Percentiles rank a stretch among this genome's conserved stretches.
phyloP scores from a whole-genome alignment of 108 stramenopile genomes.

The Skeletonema menzelii region DNA sequence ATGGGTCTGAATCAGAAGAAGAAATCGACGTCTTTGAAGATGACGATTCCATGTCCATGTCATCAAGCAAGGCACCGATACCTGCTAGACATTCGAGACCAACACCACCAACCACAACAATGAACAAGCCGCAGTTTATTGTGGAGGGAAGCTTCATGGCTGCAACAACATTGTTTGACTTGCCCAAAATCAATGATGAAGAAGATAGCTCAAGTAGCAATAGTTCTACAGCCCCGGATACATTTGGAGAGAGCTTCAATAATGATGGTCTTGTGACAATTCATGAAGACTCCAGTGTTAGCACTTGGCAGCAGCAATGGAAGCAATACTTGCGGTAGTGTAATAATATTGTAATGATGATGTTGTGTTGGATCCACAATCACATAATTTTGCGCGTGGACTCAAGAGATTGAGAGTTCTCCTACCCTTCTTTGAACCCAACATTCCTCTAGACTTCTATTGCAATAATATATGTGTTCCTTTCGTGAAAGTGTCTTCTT shows the following conservation, averaged over 20 bases:
- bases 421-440: no score
- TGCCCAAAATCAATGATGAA: not conserved
- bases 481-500: not conserved
- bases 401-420: not conserved
- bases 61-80: not conserved
- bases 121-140: not conserved
- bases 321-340: not conserved
- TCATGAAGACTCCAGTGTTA: constrained; percentile 33
- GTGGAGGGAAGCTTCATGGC: constrained; percentile 15
- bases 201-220: constrained; percentile 16
- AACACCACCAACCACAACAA: not conserved
- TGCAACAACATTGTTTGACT: constrained; percentile 2
- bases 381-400: not conserved
- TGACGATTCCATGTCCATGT: not conserved
- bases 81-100: not conserved
- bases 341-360: not conserved
- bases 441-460: no score
- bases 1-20: not conserved
- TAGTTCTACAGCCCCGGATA: constrained; percentile 7
- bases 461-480: not conserved
- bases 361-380: not conserved
- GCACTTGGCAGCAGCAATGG: constrained; percentile 4
- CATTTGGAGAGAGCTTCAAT: constrained; percentile 7
- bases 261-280: constrained; percentile 36
- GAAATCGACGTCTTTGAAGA: constrained; percentile 2